Evolutionary conservation across 2,329 filamentous ascomycete species (phyloP).

Genomic region (Claviceps monticola): DNA sequence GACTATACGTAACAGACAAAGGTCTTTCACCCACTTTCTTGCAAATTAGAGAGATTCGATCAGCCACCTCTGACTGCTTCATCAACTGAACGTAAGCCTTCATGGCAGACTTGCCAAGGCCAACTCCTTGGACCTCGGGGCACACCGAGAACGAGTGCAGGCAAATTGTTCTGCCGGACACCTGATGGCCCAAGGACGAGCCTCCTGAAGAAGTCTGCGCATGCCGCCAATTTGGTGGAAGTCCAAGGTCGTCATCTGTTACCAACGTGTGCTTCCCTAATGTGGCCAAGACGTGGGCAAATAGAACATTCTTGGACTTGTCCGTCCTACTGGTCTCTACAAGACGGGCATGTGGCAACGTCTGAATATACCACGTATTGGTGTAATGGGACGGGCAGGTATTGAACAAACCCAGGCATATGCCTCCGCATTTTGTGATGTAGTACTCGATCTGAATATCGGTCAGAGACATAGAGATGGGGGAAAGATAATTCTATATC

Average conservation of each 20-base stretch:
- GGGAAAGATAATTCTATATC: not conserved
- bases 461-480: not conserved
- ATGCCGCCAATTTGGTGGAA: conserved; percentile 53
- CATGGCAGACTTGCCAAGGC: conserved; percentile 60
- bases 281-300: conserved; percentile 68
- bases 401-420: conserved; percentile 70
- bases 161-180: conserved; percentile 59
- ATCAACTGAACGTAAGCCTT: conserved; percentile 42
- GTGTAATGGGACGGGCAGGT: conserved; percentile 36
- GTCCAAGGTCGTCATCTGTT: conserved; percentile 47
- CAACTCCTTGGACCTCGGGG: conserved; percentile 59
- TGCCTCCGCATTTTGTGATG: conserved; percentile 30
- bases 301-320: conserved; percentile 38
- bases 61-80: conserved; percentile 52
- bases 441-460: conserved; percentile 14
- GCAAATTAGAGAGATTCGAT: conserved; percentile 63
- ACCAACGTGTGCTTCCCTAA: conserved; percentile 49
- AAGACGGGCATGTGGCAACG: conserved; percentile 32
- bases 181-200: conserved; percentile 46
- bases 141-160: conserved; percentile 73
- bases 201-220: conserved; percentile 28
- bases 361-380: conserved; percentile 36
- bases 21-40: conserved; percentile 28
- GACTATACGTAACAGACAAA: not conserved
- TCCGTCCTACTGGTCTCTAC: conserved; percentile 36